Evolutionary conservation across 1,139 yeast species (phyloP), one percentile per base, ranked within the genome.

Genomic region (Pichia sp.): DNA sequence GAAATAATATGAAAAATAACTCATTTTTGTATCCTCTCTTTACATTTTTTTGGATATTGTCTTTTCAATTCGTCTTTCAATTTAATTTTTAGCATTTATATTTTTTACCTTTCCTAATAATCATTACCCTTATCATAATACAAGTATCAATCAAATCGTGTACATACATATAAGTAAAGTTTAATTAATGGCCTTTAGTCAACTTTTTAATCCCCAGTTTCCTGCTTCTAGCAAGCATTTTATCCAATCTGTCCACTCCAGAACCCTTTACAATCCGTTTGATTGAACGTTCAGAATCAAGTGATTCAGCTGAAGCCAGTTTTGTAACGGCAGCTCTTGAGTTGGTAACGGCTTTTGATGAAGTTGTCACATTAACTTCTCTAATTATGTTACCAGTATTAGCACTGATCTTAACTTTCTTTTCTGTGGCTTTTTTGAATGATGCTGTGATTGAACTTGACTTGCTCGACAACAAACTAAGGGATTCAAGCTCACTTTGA

Each of bases 361-460:
- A 54, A 3, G 69, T 66, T n/a, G 65, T 64, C 15, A 67, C 70
- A 43, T 57, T 61, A 34, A 67, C 69, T 15, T 64, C 65, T 43
- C 63, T 63, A 34, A 64, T 61, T 34, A 58, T 48, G 30, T 60
- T 64, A 36, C 69, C 69, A 3, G 65, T 57, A 52, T 59, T 60
- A 4, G 61, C 60, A 54, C 65, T 59, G 26, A 57, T 57, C 34
- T 57, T 57, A n/a, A 58, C 46, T 43, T 56, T 57, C 49, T 57
- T 60, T 15, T 51, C 51, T 13, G 55, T 51, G 5, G 52, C 49
- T 8, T 54, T 55, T 32, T 52, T 59, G 41, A 61, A 62, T 8
- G 64, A 59, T 6, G 62, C 56, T 5, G 67, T 60, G 5, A 63
- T 55, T 2, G 67, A 63, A 26, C 43, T 54, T 2, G 60, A 29